A percentile compares a stretch with the other conserved stretches of the same genome.
These are phyloP conservation scores for Arctostaphylos glauca DNA, from an alignment of 148 eudicot species.

Conservation along the genomic window DNA sequence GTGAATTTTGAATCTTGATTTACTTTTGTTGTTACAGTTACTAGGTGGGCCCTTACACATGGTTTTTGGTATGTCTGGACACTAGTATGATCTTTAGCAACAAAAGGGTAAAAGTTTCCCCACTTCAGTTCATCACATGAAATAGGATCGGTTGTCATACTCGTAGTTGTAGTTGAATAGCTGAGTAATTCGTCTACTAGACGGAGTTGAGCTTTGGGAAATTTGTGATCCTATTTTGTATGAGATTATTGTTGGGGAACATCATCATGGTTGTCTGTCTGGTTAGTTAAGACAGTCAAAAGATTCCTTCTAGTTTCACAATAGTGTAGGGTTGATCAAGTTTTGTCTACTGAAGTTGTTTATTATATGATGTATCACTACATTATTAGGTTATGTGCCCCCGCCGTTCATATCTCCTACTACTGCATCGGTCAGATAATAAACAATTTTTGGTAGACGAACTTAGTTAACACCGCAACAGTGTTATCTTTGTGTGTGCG, in stretches of 20 bases:
- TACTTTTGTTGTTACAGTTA: neutral
- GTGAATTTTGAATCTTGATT: neutral
- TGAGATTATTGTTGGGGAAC: neutral
- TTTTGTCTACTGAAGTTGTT: neutral
- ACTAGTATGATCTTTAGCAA: neutral
- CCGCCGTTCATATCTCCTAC: neutral
- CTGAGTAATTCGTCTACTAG: neutral
- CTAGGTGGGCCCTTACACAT: neutral
- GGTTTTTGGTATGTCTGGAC: neutral
- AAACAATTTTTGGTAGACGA: neutral
- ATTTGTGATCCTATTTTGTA: neutral
- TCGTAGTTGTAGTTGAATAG: neutral
- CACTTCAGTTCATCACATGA: neutral
- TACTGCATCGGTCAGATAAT: neutral
- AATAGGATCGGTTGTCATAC: neutral
- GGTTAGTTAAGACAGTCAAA: neutral
- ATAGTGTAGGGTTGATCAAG: neutral
- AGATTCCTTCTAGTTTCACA: neutral
- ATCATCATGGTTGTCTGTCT: neutral
- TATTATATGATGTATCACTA: neutral
- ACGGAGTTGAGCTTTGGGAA: neutral
- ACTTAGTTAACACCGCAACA: neutral
- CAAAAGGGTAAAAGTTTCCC: neutral
- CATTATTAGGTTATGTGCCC: neutral
- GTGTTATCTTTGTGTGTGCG: neutral